These are phyloP conservation scores for Leonotis leonurus DNA, from an alignment of 257 asterid species.

Conservation along the genomic window DNA sequence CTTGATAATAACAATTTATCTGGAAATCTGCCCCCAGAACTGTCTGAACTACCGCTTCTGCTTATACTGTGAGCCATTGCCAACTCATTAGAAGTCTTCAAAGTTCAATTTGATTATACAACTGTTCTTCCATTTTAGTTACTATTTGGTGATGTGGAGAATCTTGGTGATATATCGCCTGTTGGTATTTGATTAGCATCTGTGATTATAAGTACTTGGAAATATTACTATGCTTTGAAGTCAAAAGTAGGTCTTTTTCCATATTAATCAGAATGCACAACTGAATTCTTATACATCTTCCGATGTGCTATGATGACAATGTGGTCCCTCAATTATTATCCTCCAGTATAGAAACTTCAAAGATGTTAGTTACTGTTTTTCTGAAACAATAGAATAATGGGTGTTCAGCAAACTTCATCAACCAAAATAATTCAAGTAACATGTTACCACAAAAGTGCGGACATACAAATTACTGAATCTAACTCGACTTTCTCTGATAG, in stretches of 20 bases:
- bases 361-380: not conserved
- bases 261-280: not conserved
- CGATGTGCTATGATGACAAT: not conserved
- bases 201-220: not conserved
- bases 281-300: not conserved
- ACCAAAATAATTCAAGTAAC: too few relatives aligned
- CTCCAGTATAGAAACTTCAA: not conserved
- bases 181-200: not conserved
- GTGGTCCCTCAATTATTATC: not conserved
- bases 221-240: not conserved
- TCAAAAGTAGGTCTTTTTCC: not conserved
- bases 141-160: not conserved
- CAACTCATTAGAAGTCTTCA: conserved; percentile 12
- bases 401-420: not conserved
- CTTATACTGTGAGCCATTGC: conserved; percentile 54
- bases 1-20: conserved; percentile 88
- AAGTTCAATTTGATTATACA: conserved; percentile 5
- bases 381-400: not conserved
- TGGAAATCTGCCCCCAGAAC: conserved; percentile 70
- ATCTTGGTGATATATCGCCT: not conserved
- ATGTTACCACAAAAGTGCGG: too few relatives aligned
- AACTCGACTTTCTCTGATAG: too few relatives aligned
- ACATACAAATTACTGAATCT: too few relatives aligned
- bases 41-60: conserved; percentile 47
- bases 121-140: not conserved